phyloP scores from a whole-genome alignment of 306 rosid genomes.

The Geum urbanum region DNA sequence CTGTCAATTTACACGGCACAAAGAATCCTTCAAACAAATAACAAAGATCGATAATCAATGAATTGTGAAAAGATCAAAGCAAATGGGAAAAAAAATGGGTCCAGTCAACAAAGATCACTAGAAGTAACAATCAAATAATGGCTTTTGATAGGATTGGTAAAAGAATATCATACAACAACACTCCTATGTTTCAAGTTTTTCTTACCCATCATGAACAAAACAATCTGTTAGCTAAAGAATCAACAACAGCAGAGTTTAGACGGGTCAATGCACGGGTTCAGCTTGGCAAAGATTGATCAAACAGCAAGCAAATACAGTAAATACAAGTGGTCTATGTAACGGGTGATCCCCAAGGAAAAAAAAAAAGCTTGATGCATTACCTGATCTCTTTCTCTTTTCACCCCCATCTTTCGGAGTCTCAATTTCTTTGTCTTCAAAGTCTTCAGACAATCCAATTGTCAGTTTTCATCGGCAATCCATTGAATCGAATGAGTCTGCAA shows the following conservation, averaged over 20 bases:
- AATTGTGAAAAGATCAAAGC: neutral
- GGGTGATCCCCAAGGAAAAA: slow-evolving; percentile 25
- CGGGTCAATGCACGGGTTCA: slow-evolving; percentile 25
- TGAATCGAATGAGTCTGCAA: slow-evolving; percentile 70
- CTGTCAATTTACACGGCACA: slow-evolving; percentile 24
- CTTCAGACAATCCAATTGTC: neutral
- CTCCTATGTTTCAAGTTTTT: slow-evolving; percentile 11
- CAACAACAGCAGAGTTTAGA: slow-evolving; percentile 33
- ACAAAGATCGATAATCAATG: neutral
- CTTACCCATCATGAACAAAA: slow-evolving; percentile 24
- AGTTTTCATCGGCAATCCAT: slow-evolving; percentile 61
- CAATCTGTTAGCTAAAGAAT: slow-evolving; percentile 26
- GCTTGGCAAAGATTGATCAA: slow-evolving; percentile 27
- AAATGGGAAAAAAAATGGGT: slow-evolving; percentile 6
- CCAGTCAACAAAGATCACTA: slow-evolving; percentile 13
- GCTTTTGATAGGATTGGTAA: slow-evolving; percentile 11
- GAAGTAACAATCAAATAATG: slow-evolving; percentile 24
- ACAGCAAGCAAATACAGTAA: slow-evolving; percentile 24
- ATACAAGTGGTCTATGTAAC: slow-evolving; percentile 26
- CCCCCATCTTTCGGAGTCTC: neutral
- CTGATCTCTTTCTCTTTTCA: slow-evolving; percentile 4
- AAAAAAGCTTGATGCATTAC: slow-evolving; percentile 26
- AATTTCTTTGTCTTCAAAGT: slow-evolving; percentile 5
- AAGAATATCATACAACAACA: slow-evolving; percentile 41
- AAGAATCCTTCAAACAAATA: neutral